phyloP scores from a whole-genome alignment of 2,329 filamentous ascomycete genomes.

The Penicillium sp. region DNA sequence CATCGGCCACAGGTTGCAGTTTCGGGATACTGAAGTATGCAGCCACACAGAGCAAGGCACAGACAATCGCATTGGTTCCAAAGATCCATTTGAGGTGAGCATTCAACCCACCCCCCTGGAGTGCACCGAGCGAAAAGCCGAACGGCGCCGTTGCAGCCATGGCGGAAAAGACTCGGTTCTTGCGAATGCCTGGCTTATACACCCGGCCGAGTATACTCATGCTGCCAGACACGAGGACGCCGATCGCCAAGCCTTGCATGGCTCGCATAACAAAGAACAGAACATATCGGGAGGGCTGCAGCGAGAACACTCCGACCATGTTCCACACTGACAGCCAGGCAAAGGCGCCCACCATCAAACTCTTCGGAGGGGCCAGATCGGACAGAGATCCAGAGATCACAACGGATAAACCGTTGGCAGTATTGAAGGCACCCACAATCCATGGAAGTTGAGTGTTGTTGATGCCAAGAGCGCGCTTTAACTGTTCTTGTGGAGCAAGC shows the following conservation, averaged over 20 bases:
- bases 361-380: constrained; percentile 45
- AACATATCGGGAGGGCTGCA: constrained; percentile 37
- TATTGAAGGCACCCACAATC: constrained; percentile 46
- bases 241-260: constrained; percentile 52
- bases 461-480: constrained; percentile 43
- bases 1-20: constrained; percentile 34
- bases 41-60: constrained; percentile 37
- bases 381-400: constrained; percentile 41
- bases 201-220: constrained; percentile 51
- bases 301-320: constrained; percentile 36
- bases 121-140: constrained; percentile 46
- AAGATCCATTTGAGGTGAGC: constrained; percentile 47
- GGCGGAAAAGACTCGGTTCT: constrained; percentile 52
- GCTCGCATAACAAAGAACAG: constrained; percentile 43
- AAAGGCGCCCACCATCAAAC: constrained; percentile 47
- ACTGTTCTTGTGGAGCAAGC: constrained; percentile 41
- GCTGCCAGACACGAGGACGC: constrained; percentile 51
- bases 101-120: constrained; percentile 47
- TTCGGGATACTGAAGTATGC: constrained; percentile 45
- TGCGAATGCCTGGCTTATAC: constrained; percentile 48
- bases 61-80: constrained; percentile 46
- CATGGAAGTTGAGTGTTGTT: constrained; percentile 44
- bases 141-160: constrained; percentile 53
- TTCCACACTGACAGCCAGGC: constrained; percentile 48
- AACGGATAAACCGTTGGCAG: constrained; percentile 47